phyloP scores from a whole-genome alignment of 768 basidiomycete genomes.

The Antrodiella citrinella region DNA sequence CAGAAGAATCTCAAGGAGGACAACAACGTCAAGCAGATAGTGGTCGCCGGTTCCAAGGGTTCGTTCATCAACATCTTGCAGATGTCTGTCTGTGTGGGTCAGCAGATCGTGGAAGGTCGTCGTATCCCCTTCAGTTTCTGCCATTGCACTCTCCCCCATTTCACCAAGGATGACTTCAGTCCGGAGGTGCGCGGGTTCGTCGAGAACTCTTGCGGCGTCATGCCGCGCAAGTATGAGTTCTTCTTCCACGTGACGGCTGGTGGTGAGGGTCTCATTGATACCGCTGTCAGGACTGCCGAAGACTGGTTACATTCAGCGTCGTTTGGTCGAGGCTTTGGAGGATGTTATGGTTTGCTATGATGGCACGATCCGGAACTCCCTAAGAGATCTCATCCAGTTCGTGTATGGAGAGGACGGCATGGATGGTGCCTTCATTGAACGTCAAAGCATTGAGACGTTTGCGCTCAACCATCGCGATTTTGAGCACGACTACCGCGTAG shows the following conservation, averaged over 20 bases:
- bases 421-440: slow-evolving; percentile 96
- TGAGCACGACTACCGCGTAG: slow-evolving; percentile 85
- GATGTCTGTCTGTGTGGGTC: slow-evolving; percentile 99
- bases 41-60: slow-evolving; percentile 97
- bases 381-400: slow-evolving; percentile 93
- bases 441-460: slow-evolving; percentile 86
- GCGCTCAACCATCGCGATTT: slow-evolving; percentile 74
- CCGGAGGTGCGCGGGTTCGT: slow-evolving; percentile 98
- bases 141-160: slow-evolving; percentile 93
- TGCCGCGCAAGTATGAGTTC: slow-evolving; percentile 95
- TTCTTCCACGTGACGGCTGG: slow-evolving; percentile 99
- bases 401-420: slow-evolving; percentile 97
- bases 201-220: slow-evolving; percentile 96
- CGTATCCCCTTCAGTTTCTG: slow-evolving; percentile 98
- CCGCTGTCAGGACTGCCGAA: slow-evolving; percentile 98
- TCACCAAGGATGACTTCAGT: slow-evolving; percentile 97
- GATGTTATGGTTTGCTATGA: slow-evolving; percentile 97
- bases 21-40: slow-evolving; percentile 99
- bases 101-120: slow-evolving; percentile 96
- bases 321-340: slow-evolving; percentile 93
- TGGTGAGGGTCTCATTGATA: slow-evolving; percentile 98
- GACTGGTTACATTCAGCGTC: slow-evolving; percentile 96
- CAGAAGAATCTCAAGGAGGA: slow-evolving; percentile 97
- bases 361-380: slow-evolving; percentile 92
- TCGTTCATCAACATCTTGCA: slow-evolving; percentile 99